Conservation (phyloP, 1,284 basidiomycete species). For the Sanghuangporus baumii region DNA sequence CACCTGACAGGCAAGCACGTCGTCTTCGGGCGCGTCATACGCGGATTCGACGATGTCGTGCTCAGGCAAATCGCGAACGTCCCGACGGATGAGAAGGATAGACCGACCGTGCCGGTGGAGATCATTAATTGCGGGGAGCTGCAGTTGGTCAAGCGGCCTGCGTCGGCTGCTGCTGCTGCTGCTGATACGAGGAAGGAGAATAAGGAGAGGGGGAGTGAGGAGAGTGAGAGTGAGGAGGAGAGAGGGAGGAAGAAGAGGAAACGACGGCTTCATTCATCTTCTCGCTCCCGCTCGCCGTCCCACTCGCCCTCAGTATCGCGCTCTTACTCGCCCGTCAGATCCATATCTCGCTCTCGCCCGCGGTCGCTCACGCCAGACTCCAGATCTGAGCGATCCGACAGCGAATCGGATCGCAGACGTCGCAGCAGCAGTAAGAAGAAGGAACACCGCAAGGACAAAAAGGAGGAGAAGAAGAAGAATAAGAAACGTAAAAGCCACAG, state of each 20-base stretch:
- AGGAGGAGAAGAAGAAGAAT: slow-evolving; percentile 27
- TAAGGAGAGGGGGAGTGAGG: slow-evolving; percentile 18
- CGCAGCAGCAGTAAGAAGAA: slow-evolving; percentile 25
- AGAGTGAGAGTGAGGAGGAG: slow-evolving; percentile 20
- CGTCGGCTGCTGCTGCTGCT: background rate
- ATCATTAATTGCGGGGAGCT: slow-evolving; percentile 84
- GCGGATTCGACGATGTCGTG: slow-evolving; percentile 57
- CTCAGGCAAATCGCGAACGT: slow-evolving; percentile 45
- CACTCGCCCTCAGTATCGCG: slow-evolving; percentile 16
- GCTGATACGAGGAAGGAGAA: slow-evolving; percentile 16
- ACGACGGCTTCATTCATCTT: slow-evolving; percentile 20
- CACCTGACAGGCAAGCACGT: slow-evolving; percentile 79
- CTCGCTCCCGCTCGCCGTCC: slow-evolving; percentile 24
- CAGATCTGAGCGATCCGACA: background rate
- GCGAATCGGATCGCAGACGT: slow-evolving; percentile 21
- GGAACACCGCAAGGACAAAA: slow-evolving; percentile 25
- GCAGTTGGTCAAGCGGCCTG: slow-evolving; percentile 47
- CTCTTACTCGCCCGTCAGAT: slow-evolving; percentile 4
- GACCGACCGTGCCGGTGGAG: slow-evolving; percentile 66
- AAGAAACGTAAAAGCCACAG: slow-evolving; percentile 20
- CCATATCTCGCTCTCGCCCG: background rate
- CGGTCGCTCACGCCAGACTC: background rate
- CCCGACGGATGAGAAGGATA: slow-evolving; percentile 61
- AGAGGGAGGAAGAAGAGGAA: slow-evolving; percentile 28
- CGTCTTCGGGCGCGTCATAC: slow-evolving; percentile 66